phyloP scores from a whole-genome alignment of 73 alveolate genomes.

The Uronychia binucleata region DNA sequence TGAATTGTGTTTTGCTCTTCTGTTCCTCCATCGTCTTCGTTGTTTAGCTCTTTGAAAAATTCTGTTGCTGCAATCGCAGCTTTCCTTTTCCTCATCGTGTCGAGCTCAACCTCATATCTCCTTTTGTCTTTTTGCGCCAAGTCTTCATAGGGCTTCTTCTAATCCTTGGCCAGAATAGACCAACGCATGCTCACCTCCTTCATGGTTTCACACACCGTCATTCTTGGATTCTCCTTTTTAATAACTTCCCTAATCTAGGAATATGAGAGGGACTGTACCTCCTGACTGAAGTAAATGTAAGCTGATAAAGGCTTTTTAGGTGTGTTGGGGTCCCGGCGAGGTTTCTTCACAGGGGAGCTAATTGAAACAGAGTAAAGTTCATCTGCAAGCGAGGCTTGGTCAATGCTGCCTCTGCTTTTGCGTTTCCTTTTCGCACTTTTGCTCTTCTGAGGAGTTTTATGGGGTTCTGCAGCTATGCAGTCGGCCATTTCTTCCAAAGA shows the following conservation, averaged over 20 bases:
- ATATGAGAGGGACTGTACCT: not conserved
- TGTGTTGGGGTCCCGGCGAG: conserved; percentile 24
- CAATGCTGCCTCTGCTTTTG: conserved; percentile 3
- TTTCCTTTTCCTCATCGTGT: not conserved
- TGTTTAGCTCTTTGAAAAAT: too few species aligned
- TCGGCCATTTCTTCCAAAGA: not conserved
- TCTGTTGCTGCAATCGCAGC: too few species aligned
- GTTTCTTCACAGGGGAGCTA: conserved; percentile 16
- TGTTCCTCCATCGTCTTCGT: too few species aligned
- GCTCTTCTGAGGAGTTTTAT: not conserved
- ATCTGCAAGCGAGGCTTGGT: too few species aligned
- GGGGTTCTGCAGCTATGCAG: too few species aligned
- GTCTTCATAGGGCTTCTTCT: conserved; percentile 15
- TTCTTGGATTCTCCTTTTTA: conserved; percentile 31
- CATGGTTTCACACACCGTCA: conserved; percentile 29
- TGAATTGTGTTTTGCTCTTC: too few species aligned
- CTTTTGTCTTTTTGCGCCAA: conserved; percentile 15
- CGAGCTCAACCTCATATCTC: conserved; percentile 11
- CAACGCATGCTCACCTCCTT: conserved; percentile 25
- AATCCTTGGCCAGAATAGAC: conserved; percentile 10
- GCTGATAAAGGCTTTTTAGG: conserved; percentile 71
- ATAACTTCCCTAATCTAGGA: conserved; percentile 40
- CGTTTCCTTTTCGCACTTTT: not conserved
- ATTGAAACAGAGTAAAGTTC: too few species aligned
- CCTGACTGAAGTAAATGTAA: conserved; percentile 60